Evolutionary conservation across 106 monocot genomes (phyloP).

Genomic region (Ottelia alismoides): DNA sequence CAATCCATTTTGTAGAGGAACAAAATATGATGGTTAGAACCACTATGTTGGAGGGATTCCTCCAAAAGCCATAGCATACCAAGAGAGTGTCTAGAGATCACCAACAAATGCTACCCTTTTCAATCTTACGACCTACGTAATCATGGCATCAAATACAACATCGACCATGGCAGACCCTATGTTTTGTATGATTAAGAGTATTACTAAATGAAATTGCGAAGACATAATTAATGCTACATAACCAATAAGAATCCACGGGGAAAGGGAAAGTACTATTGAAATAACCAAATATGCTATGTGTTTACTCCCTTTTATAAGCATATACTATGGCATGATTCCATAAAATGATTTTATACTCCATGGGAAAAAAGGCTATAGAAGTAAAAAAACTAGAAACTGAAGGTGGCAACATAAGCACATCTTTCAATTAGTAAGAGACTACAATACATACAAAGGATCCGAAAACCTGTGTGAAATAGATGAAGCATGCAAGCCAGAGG

Average conservation of each 20-base stretch:
- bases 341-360: conserved; percentile 74
- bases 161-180: conserved; percentile 81
- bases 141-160: conserved; percentile 88
- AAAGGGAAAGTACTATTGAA: conserved; percentile 44
- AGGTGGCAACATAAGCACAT: conserved; percentile 62
- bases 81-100: conserved; percentile 72
- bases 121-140: conserved; percentile 65
- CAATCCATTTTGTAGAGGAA: no score
- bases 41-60: no score
- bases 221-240: conserved; percentile 24
- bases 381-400: conserved; percentile 51
- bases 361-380: conserved; percentile 47
- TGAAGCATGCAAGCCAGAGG: no score
- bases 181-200: conserved; percentile 50
- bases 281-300: conserved; percentile 58
- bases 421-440: conserved; percentile 75
- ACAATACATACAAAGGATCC: conserved; percentile 83
- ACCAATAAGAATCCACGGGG: conserved; percentile 64
- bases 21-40: no score
- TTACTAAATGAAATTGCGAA: conserved; percentile 34
- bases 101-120: conserved; percentile 55
- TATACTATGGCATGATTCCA: conserved; percentile 68
- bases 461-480: no score
- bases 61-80: conserved; percentile 71
- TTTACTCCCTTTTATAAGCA: conserved; percentile 51